Evolutionary conservation across 176 grass and related monocot species (phyloP).

Genomic region (Oryza longistaminata): DNA sequence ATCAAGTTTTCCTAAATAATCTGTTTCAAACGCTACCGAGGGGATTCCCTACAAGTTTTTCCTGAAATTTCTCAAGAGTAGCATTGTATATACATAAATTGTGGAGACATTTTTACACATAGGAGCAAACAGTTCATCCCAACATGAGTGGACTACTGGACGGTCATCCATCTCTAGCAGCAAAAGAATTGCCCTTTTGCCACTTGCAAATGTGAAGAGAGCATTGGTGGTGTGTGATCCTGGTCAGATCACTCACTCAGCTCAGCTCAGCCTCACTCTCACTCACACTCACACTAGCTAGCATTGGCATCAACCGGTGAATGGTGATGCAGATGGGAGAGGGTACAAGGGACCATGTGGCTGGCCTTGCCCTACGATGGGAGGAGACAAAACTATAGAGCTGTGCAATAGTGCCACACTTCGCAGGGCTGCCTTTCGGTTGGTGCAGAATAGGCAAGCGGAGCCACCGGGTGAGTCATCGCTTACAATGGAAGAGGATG

Average conservation of each 20-base stretch:
- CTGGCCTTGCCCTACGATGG: background rate
- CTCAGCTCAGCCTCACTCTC: background rate
- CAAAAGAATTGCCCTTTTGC: background rate
- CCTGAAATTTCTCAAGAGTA: too few species aligned
- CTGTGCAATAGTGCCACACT: background rate
- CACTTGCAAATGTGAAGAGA: background rate
- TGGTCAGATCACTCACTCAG: slow-evolving; percentile 16
- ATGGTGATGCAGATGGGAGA: slow-evolving; percentile 16
- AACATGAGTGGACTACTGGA: background rate
- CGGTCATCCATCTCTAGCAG: background rate
- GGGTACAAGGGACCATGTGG: slow-evolving; percentile 36
- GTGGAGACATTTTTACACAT: too few species aligned
- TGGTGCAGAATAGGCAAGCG: slow-evolving; percentile 20
- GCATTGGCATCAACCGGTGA: slow-evolving; percentile 12
- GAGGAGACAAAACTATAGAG: slow-evolving; percentile 28
- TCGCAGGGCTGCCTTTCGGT: slow-evolving; percentile 26
- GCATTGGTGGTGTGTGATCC: slow-evolving; percentile 32
- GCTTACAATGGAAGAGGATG: background rate
- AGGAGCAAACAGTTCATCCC: background rate
- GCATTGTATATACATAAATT: background rate
- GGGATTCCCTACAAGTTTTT: too few species aligned
- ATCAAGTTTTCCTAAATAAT: too few species aligned
- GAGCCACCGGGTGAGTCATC: slow-evolving; percentile 3
- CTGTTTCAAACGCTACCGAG: too few species aligned
- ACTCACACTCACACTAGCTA: background rate